A percentile compares a stretch with the other conserved stretches of the same genome.
Conservation (phyloP, 129 eudicot genomes). For the Chrysanthemum seticuspe region DNA sequence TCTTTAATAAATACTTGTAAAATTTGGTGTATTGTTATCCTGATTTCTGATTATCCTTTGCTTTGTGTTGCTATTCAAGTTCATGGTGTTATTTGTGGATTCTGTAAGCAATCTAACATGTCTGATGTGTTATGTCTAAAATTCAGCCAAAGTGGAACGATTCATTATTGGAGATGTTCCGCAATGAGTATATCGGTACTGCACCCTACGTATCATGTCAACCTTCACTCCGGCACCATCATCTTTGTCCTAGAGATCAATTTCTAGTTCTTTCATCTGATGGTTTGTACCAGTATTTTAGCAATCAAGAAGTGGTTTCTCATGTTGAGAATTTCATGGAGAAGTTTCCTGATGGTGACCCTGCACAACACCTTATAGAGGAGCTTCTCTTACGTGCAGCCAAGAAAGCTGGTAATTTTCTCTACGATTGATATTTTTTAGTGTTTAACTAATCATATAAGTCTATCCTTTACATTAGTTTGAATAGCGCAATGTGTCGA, state of each 20-base stretch:
- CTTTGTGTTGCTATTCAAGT: no score
- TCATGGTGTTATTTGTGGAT: no score
- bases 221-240: slow-evolving; percentile 88
- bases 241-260: slow-evolving; percentile 67
- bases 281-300: slow-evolving; percentile 90
- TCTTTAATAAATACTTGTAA: no score
- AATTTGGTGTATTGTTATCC: no score
- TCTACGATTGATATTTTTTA: not conserved
- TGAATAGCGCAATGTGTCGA: no score
- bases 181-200: slow-evolving; percentile 83
- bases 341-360: slow-evolving; percentile 93
- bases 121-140: slow-evolving; percentile 14
- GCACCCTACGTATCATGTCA: slow-evolving; percentile 79
- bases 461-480: not conserved
- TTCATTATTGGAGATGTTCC: slow-evolving; percentile 77
- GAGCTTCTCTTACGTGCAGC: slow-evolving; percentile 95
- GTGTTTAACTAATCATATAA: not conserved
- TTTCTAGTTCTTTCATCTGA: slow-evolving; percentile 91
- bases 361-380: slow-evolving; percentile 93
- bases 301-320: slow-evolving; percentile 91
- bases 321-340: slow-evolving; percentile 74
- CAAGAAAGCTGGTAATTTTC: slow-evolving; percentile 76
- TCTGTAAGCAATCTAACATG: not conserved
- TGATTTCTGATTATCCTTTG: no score
- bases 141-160: slow-evolving; percentile 89